Base-by-base conservation (phyloP, 768 basidiomycete species). In the Mycena leptocephala region DNA sequence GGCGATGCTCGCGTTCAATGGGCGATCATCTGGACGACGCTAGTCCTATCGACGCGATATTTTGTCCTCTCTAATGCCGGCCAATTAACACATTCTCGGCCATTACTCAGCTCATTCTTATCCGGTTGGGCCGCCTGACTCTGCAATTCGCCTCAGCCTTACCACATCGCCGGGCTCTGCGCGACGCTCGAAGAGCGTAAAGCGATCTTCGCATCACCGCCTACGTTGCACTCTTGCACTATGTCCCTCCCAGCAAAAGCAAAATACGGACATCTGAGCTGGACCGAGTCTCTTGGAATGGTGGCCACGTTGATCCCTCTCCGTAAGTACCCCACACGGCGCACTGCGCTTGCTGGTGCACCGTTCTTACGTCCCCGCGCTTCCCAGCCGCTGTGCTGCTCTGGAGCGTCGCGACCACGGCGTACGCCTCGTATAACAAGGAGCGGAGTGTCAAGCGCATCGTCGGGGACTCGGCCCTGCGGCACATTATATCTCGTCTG, bases 371-470 rank as follows among this genome's bases (percentile, higher is more conserved):
- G 37, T 14, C 10, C 20, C 11, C 18, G n/a, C 43, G 43, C 14
- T 8, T 7, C 37, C 22, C 65, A 84, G 82, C 83, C 3, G 62
- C 76, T 0, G 58, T 65, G 7, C 63, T 84, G 1, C 53, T 67
- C 2, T 83, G 83, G 83, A 78, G 70, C 1, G 58, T 81, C 32
- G 26, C 75, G 4, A 79, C 79, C n/a, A 81, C 76, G 13, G 70
- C 80, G 1, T 84, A 82, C 55, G 71, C 80, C 20, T 63, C 75
- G 46, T 74, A 67, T 43, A 84, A 84, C 68, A 72, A 68, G 61
- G 70, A 78, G 59, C 84, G 84, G 62, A 74, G 72, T 33, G 75
- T 76, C 72, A 80, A 75, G 51, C 79, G 81, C 56, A 66, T 82
- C 22, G 22, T 75, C 6, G 76, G 71, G 22, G 82, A 83, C 76